These are phyloP conservation scores for Amniculicola lignicola DNA, from an alignment of 495 filamentous ascomycete genomes.

Conservation along the genomic window DNA sequence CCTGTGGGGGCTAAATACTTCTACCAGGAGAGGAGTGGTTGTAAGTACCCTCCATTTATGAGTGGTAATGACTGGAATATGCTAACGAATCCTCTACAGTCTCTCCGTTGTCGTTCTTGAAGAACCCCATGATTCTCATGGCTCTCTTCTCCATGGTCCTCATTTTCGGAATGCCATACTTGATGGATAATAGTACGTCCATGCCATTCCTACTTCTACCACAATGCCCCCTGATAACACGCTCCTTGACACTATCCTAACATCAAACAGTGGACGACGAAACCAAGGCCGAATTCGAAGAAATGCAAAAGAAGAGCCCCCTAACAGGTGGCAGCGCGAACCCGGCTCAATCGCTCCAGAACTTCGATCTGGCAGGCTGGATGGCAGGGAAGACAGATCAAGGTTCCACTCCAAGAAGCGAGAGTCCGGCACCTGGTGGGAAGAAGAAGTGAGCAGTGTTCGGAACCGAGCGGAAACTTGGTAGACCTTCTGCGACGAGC, in stretches of 20 bases:
- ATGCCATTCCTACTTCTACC: too few relatives aligned
- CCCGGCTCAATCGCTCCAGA: conserved; percentile 52
- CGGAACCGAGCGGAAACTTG: too few relatives aligned
- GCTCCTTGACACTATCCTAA: too few relatives aligned
- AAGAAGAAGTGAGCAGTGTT: conserved; percentile 24
- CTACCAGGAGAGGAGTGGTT: conserved; percentile 67
- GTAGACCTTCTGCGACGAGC: too few relatives aligned
- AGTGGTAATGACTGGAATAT: not conserved
- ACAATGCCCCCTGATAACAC: too few relatives aligned
- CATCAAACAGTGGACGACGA: conserved; percentile 80
- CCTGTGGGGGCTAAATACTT: conserved; percentile 63
- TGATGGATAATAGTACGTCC: conserved; percentile 89
- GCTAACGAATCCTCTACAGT: conserved; percentile 30
- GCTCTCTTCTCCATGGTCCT: conserved; percentile 73
- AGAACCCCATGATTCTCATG: conserved; percentile 93
- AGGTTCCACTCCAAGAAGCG: conserved; percentile 2
- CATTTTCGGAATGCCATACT: conserved; percentile 86
- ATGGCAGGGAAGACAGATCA: conserved; percentile 58
- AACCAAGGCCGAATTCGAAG: conserved; percentile 85
- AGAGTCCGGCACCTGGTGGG: conserved; percentile 14
- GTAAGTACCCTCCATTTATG: conserved; percentile 52
- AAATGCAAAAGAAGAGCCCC: conserved; percentile 73
- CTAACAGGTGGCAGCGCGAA: conserved; percentile 51
- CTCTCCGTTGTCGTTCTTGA: conserved; percentile 66
- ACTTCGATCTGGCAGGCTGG: conserved; percentile 85